Evolutionary conservation across 2,329 filamentous ascomycete species (phyloP).

Genomic region (Metarhizium guizhouense): DNA sequence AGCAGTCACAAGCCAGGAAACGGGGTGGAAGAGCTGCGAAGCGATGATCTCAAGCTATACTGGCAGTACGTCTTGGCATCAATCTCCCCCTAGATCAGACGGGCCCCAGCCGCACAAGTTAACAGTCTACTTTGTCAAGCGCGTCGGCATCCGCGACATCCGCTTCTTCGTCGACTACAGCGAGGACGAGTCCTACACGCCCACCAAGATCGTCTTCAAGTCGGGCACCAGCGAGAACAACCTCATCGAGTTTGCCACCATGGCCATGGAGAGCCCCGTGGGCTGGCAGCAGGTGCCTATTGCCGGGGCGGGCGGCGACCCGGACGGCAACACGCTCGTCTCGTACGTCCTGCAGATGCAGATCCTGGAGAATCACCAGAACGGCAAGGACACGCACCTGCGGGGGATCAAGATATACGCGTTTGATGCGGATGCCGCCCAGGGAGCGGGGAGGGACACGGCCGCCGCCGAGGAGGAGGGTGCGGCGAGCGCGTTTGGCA

Average conservation of each 20-base stretch:
- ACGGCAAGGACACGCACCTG: slow-evolving; percentile 98
- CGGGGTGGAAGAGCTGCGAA: slow-evolving; percentile 66
- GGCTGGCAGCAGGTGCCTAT: slow-evolving; percentile 86
- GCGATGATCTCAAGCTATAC: slow-evolving; percentile 62
- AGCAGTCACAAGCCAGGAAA: slow-evolving; percentile 75
- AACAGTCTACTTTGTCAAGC: slow-evolving; percentile 78
- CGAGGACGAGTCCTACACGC: slow-evolving; percentile 92
- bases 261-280: slow-evolving; percentile 67
- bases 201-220: slow-evolving; percentile 80
- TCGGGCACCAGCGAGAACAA: slow-evolving; percentile 90
- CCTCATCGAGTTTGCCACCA: slow-evolving; percentile 75
- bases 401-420: slow-evolving; percentile 82
- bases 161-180: slow-evolving; percentile 86
- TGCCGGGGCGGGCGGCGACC: slow-evolving; percentile 43
- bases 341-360: slow-evolving; percentile 86
- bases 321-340: slow-evolving; percentile 65
- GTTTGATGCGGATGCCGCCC: slow-evolving; percentile 39
- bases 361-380: slow-evolving; percentile 94
- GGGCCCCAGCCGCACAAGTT: slow-evolving; percentile 76
- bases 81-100: slow-evolving; percentile 50
- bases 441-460: slow-evolving; percentile 18
- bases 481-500: slow-evolving; percentile 10
- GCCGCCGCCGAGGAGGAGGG: slow-evolving; percentile 20
- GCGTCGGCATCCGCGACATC: slow-evolving; percentile 68
- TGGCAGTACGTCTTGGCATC: slow-evolving; percentile 55